Evolutionary conservation across 495 filamentous ascomycete species (phyloP).

Genomic region (Podospora comata): DNA sequence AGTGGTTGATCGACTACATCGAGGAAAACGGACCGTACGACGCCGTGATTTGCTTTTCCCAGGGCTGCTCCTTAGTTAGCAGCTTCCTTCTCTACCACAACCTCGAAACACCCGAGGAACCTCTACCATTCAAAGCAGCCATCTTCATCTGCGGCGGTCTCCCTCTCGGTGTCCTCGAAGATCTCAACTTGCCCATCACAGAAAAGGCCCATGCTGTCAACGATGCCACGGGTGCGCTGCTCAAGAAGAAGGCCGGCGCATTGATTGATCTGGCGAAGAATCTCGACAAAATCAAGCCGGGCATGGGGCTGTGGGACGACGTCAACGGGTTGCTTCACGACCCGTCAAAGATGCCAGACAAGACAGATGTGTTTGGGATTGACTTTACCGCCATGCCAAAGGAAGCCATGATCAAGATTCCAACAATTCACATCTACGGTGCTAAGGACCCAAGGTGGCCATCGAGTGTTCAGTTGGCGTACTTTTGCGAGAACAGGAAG

Average conservation of each 20-base stretch:
- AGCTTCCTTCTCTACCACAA: constrained; percentile 45
- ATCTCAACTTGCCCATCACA: constrained; percentile 51
- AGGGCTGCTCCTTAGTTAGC: constrained; percentile 54
- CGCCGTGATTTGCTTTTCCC: constrained; percentile 57
- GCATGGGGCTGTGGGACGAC: constrained; percentile 31
- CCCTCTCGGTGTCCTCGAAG: constrained; percentile 46
- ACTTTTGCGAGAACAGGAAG: constrained; percentile 51
- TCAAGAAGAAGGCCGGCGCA: constrained; percentile 32
- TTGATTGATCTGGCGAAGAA: constrained; percentile 30
- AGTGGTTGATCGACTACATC: constrained; percentile 49
- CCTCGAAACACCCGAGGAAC: constrained; percentile 28
- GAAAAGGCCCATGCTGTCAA: constrained; percentile 41
- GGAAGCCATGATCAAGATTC: constrained; percentile 49
- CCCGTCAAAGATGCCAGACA: constrained; percentile 20
- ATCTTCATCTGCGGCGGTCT: constrained; percentile 59
- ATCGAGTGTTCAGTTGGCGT: constrained; percentile 53
- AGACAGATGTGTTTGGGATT: constrained; percentile 47
- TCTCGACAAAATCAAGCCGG: constrained; percentile 26
- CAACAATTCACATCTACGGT: constrained; percentile 62
- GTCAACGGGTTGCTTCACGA: constrained; percentile 35
- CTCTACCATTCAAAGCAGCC: constrained; percentile 55
- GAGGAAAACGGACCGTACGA: constrained; percentile 57
- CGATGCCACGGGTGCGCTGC: constrained; percentile 27
- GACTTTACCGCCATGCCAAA: constrained; percentile 47
- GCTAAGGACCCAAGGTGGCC: constrained; percentile 56